A percentile compares a stretch with the other conserved stretches of the same genome.
phyloP scores from a whole-genome alignment of 2,329 filamentous ascomycete species.

The Cladosporium sphaerospermum region DNA sequence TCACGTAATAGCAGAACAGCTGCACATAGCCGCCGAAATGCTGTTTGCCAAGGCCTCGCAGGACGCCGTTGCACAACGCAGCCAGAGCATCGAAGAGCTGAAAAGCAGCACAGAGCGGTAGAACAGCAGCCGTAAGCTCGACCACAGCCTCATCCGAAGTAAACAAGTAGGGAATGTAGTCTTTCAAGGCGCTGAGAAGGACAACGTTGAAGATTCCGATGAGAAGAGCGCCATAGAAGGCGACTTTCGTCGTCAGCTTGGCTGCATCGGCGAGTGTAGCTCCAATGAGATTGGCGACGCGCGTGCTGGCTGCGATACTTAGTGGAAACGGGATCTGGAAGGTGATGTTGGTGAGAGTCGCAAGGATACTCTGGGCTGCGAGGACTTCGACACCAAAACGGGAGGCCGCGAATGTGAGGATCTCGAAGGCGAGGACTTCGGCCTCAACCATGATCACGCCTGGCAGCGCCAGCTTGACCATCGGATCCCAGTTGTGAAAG shows the following conservation, averaged over 20 bases:
- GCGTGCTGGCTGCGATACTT: conserved; percentile 79
- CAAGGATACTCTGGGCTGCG: conserved; percentile 58
- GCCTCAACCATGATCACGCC: conserved; percentile 90
- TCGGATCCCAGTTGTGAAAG: conserved; percentile 68
- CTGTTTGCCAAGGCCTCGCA: conserved; percentile 80
- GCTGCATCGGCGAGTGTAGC: conserved; percentile 75
- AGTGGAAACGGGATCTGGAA: conserved; percentile 65
- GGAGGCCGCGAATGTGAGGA: conserved; percentile 73
- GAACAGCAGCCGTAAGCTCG: conserved; percentile 57
- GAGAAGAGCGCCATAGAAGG: conserved; percentile 57
- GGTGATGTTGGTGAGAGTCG: conserved; percentile 21
- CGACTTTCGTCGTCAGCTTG: conserved; percentile 69
- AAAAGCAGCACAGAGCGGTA: conserved; percentile 79
- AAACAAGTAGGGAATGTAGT: conserved; percentile 68
- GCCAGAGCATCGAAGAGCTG: conserved; percentile 81
- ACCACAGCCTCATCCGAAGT: conserved; percentile 62
- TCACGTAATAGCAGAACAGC: conserved; percentile 72
- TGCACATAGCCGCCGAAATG: conserved; percentile 85
- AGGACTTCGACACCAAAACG: conserved; percentile 71
- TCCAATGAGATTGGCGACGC: conserved; percentile 85
- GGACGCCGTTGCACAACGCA: conserved; percentile 71
- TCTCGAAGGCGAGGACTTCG: conserved; percentile 86
- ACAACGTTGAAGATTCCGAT: conserved; percentile 74
- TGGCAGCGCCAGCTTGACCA: conserved; percentile 79
- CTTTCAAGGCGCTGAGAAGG: conserved; percentile 62